Evolutionary conservation across 2,329 filamentous ascomycete genomes (phyloP), one percentile per base, ranked within the genome.

Genomic region (Cercospora beticola): DNA sequence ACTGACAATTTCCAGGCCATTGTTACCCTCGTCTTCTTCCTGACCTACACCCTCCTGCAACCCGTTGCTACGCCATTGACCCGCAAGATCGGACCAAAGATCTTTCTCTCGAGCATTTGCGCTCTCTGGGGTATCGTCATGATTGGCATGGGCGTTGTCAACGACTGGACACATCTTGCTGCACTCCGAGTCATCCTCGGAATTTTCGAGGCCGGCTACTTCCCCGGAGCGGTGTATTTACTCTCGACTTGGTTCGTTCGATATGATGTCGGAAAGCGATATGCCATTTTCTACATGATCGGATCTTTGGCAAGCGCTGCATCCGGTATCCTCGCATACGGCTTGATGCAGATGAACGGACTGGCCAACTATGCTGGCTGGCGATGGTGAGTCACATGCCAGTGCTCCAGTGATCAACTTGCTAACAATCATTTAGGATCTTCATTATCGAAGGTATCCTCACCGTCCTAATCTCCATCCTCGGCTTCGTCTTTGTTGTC

Each of bases 311-410:
- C 84, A 0, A 83, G 84, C 28, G 83, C 82, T 1, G 83, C 86
- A 62, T 82, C 81, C 0, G 85, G 85, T 0, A 76, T 86, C 28
- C 74, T 86, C 0, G 84, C 85, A 1, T 85, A 81, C 70, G 84
- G 77, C 1, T 85, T 86, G 54, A 81, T 81, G 4, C 71, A 71
- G 52, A 75, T 73, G 81, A 79, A 77, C 14, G 79, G 76, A 7
- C 36, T 66, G 9, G 57, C 60, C 62, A 49, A 28, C 16, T 66
- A 66, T 28, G 36, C 56, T 4, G 58, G 59, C 43, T 62, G 61
- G 54, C 59, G 65, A 43, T 62, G 54, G 64, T 80, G 56, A 18
- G 28, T 23, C 5, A 16, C 21, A 9, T 36, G 33, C 33, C 12
- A 36, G 33, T 14, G 33, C 12, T 36, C 33, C 12, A 36, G 12